Percentiles rank a stretch among this genome's conserved stretches.
Conservation (phyloP, 2,329 filamentous ascomycete species). For the Penicillium frequentans region DNA sequence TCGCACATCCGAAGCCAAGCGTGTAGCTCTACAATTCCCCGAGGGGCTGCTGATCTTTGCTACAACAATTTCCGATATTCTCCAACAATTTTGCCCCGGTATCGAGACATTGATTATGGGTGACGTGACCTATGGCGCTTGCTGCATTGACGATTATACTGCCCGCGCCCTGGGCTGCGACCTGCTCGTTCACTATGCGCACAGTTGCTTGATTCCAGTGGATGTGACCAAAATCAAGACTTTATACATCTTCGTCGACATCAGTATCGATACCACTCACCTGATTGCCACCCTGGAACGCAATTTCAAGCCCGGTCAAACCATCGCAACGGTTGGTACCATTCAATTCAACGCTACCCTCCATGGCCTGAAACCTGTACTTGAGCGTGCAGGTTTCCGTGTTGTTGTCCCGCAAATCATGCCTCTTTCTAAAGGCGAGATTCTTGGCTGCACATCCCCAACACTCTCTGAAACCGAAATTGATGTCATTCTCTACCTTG, state of each 20-base stretch:
- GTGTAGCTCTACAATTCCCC: conserved; percentile 93
- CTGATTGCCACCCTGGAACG: conserved; percentile 81
- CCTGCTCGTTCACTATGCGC: conserved; percentile 91
- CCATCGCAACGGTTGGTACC: conserved; percentile 88
- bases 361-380: conserved; percentile 73
- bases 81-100: conserved; percentile 89
- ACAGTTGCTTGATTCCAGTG: conserved; percentile 93
- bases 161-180: conserved; percentile 92
- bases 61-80: conserved; percentile 94
- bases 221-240: conserved; percentile 97
- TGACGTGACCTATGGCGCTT: conserved; percentile 96
- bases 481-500: conserved; percentile 83
- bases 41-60: conserved; percentile 94
- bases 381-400: conserved; percentile 81
- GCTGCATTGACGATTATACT: conserved; percentile 98
- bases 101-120: conserved; percentile 97
- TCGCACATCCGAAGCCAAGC: conserved; percentile 73
- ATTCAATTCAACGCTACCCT: conserved; percentile 99
- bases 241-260: conserved; percentile 96
- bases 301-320: conserved; percentile 83
- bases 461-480: conserved; percentile 61
- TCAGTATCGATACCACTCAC: conserved; percentile 89
- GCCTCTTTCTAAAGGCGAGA: conserved; percentile 90
- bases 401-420: conserved; percentile 89
- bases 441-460: conserved; percentile 94